Percentiles rank a stretch among this genome's conserved stretches.
These are phyloP conservation scores for Baorangia bicolor DNA, from an alignment of 768 basidiomycete genomes.

Conservation along the genomic window DNA sequence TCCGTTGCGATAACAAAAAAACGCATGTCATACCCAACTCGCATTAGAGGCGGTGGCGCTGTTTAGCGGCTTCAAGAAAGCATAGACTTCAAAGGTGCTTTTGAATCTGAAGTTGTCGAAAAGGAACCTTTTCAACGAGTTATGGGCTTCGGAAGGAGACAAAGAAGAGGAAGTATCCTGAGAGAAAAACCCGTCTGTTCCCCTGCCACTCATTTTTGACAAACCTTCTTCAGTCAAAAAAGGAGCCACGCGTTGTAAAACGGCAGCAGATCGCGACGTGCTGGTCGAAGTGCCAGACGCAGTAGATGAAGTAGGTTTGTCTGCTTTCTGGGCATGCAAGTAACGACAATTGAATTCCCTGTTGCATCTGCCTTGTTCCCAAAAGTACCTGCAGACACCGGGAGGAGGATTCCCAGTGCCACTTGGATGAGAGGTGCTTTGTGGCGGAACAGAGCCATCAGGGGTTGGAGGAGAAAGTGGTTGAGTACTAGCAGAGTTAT, in stretches of 20 bases:
- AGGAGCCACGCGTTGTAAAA: conserved; percentile 35
- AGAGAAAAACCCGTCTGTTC: conserved; percentile 44
- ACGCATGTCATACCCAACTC: conserved; percentile 39
- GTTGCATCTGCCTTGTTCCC: conserved; percentile 47
- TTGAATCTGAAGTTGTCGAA: conserved; percentile 44
- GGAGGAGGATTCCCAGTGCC: conserved; percentile 13
- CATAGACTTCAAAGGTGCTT: conserved; percentile 42
- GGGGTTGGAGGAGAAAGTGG: conserved; percentile 6
- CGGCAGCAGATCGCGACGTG: conserved; percentile 14
- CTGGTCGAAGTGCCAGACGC: conserved; percentile 4
- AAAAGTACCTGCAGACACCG: conserved; percentile 50
- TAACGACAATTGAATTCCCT: conserved; percentile 46
- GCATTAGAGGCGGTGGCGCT: conserved; percentile 40
- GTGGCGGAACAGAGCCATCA: conserved; percentile 3
- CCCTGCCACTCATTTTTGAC: conserved; percentile 41
- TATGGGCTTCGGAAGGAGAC: conserved; percentile 49
- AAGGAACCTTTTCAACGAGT: conserved; percentile 43
- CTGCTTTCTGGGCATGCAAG: conserved; percentile 32
- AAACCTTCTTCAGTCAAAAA: conserved; percentile 48
- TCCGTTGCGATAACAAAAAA: not conserved
- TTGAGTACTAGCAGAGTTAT: not conserved
- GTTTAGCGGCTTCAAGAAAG: conserved; percentile 38
- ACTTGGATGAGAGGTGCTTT: not conserved
- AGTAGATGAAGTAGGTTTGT: conserved; percentile 2
- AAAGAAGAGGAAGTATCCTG: conserved; percentile 31